Percentiles rank a stretch among this genome's conserved stretches.
Conservation (phyloP, 1,284 basidiomycete genomes). For the Mycena citricolor region DNA sequence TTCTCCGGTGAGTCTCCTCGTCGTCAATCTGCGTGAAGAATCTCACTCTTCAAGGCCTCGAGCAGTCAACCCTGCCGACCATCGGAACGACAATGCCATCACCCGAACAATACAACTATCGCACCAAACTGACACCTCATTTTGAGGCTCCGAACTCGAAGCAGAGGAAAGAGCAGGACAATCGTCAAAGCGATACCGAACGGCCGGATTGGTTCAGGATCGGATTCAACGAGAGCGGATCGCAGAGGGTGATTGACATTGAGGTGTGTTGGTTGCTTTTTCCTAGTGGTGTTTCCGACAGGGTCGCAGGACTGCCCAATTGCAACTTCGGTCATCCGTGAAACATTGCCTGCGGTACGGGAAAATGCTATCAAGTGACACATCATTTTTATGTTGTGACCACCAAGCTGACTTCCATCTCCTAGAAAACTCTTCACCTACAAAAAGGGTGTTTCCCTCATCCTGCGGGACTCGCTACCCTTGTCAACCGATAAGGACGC, state of each 20-base stretch:
- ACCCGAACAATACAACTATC: slow-evolving; percentile 88
- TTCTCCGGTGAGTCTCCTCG: slow-evolving; percentile 59
- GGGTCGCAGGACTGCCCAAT: slow-evolving; percentile 92
- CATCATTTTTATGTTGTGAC: background rate
- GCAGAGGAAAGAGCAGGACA: slow-evolving; percentile 36
- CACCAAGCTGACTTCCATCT: slow-evolving; percentile 11
- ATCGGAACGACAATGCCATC: slow-evolving; percentile 82
- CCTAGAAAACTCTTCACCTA: slow-evolving; percentile 79
- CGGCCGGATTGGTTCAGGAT: slow-evolving; percentile 75
- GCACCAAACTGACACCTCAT: slow-evolving; percentile 97
- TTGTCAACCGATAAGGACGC: slow-evolving; percentile 26
- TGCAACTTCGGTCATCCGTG: slow-evolving; percentile 81
- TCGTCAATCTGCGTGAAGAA: background rate
- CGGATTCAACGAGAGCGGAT: slow-evolving; percentile 87
- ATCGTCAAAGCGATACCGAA: slow-evolving; percentile 30
- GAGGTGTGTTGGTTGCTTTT: slow-evolving; percentile 58
- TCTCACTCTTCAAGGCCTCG: slow-evolving; percentile 46
- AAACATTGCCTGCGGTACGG: slow-evolving; percentile 62
- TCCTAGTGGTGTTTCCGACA: background rate
- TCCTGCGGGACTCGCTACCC: slow-evolving; percentile 84
- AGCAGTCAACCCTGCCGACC: slow-evolving; percentile 56
- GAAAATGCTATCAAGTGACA: slow-evolving; percentile 70
- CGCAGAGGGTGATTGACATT: slow-evolving; percentile 84
- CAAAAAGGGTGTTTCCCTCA: slow-evolving; percentile 88
- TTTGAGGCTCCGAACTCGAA: slow-evolving; percentile 80